Evolutionary conservation across 139 green algal genomes (phyloP).

Genomic region (Nannochloris sp.): DNA sequence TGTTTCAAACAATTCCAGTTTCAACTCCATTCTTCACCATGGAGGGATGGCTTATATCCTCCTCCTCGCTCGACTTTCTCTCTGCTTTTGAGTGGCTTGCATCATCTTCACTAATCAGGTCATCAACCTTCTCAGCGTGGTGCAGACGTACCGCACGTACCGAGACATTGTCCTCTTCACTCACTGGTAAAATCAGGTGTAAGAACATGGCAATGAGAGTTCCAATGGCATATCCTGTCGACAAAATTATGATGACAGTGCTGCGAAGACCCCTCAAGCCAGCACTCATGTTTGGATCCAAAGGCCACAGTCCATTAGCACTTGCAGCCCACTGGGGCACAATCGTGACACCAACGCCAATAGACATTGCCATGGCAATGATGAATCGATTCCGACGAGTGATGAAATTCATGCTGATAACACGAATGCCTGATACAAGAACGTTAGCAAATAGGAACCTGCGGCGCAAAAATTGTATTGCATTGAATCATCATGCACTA

Average conservation of each 20-base stretch:
- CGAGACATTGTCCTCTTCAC: conserved; percentile 7
- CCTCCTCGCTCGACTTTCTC: neutral
- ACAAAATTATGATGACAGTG: conserved; percentile 14
- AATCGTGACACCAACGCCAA: conserved; percentile 25
- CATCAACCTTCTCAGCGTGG: neutral
- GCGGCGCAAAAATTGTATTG: neutral
- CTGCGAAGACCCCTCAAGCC: conserved; percentile 9
- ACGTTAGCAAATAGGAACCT: conserved; percentile 58
- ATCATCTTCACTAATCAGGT: neutral
- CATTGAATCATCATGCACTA: neutral
- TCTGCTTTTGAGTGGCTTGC: neutral
- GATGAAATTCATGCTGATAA: conserved; percentile 25
- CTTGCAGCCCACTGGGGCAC: conserved; percentile 14
- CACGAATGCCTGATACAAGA: conserved; percentile 47
- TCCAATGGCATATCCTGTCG: conserved; percentile 18
- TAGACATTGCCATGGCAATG: conserved; percentile 16
- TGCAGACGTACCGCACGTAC: neutral
- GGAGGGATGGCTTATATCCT: neutral
- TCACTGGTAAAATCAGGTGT: conserved; percentile 14
- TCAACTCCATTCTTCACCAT: neutral
- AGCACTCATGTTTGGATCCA: conserved; percentile 3
- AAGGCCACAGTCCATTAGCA: conserved; percentile 6
- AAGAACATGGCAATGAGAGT: conserved; percentile 18
- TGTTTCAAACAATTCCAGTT: neutral
- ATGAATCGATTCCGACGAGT: conserved; percentile 24